A percentile compares a stretch with the other conserved stretches of the same genome.
phyloP scores from a whole-genome alignment of 495 filamentous ascomycete species.

The Lophiotrema nucula region DNA sequence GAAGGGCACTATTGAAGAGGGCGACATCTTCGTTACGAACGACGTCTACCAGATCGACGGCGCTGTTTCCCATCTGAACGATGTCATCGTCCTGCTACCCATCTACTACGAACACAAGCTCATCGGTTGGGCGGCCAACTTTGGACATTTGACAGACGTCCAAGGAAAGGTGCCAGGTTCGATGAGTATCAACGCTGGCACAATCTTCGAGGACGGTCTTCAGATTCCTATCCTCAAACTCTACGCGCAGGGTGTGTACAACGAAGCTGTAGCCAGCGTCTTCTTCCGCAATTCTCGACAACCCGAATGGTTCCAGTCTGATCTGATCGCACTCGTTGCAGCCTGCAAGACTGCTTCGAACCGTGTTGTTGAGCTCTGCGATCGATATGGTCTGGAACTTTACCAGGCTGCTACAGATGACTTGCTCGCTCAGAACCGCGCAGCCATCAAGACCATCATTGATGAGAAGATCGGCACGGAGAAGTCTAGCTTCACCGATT shows the following conservation, averaged over 20 bases:
- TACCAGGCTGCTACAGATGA: slow-evolving; percentile 49
- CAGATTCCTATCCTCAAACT: slow-evolving; percentile 54
- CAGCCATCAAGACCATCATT: slow-evolving; percentile 47
- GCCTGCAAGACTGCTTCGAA: slow-evolving; percentile 49
- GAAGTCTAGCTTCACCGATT: slow-evolving; percentile 49
- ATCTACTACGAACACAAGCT: slow-evolving; percentile 47
- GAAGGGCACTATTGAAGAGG: slow-evolving; percentile 49
- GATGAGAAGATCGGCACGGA: slow-evolving; percentile 47
- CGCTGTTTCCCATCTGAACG: slow-evolving; percentile 52
- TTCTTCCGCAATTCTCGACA: slow-evolving; percentile 51
- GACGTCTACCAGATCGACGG: slow-evolving; percentile 52
- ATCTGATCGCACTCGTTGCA: slow-evolving; percentile 50
- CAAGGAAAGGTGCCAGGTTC: slow-evolving; percentile 53
- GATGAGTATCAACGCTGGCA: slow-evolving; percentile 53
- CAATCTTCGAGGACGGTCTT: slow-evolving; percentile 53
- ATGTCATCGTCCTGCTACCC: slow-evolving; percentile 50
- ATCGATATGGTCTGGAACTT: slow-evolving; percentile 45
- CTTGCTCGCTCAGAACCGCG: slow-evolving; percentile 47
- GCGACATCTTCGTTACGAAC: slow-evolving; percentile 54
- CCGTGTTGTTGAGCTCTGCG: slow-evolving; percentile 48
- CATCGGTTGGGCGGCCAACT: slow-evolving; percentile 52
- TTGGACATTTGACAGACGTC: slow-evolving; percentile 53
- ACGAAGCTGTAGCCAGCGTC: slow-evolving; percentile 46
- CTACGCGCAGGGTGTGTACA: slow-evolving; percentile 47
- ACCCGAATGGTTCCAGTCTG: slow-evolving; percentile 52